Base-by-base conservation (phyloP, 371 early-diverging fungal genomes). In the Syncephalastrum sp. region DNA sequence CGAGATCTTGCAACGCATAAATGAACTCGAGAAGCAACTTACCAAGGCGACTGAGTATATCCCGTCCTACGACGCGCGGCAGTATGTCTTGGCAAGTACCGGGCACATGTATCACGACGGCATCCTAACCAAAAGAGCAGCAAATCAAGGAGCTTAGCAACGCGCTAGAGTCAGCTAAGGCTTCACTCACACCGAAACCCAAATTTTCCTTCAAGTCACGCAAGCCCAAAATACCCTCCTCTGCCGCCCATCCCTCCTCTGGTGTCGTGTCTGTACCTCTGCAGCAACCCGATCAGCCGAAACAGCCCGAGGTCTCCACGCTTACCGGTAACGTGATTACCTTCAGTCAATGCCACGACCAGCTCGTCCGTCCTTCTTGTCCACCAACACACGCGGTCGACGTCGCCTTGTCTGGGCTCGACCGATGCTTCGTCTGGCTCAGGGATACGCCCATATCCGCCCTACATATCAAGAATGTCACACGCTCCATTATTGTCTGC, bases 161-260 rank as follows among this genome's bases (percentile, higher is more conserved):
- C 16, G 61, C 44, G 14, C 59, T 83, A 10, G 70, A 64, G 27
- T 42, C 50, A 43, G 54, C 64, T 6, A 65, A 75, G 41, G 48
- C 63, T 33, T 57, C 65, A 24, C 57, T 84, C 24, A 70, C 74
- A 25, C 85, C 86, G 0, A 82, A 81, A 59, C 70, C 77, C 43
- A 87, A 84, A 57, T 87, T 87, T 41, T 72, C 86, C 0, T 87
- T 87, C 70, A 83, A 82, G 57, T 80, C 81, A 13, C 75, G 81
- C 25, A 78, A 71, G 27, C 54, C 59, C 8, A 68, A 72, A 47
- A 47, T 56, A 23, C 44, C 43, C 0, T 24, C 69, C 24, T n/a
- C 63, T 13, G 19, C 59, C 8, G 38, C 10, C 38, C 5, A 0
- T 33, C 38, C 38, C 0, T 33, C 38, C 10, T 33, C 38, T 6